Evolutionary conservation across 2,329 filamentous ascomycete species (phyloP).

Genomic region (Neofusicoccum sp.): DNA sequence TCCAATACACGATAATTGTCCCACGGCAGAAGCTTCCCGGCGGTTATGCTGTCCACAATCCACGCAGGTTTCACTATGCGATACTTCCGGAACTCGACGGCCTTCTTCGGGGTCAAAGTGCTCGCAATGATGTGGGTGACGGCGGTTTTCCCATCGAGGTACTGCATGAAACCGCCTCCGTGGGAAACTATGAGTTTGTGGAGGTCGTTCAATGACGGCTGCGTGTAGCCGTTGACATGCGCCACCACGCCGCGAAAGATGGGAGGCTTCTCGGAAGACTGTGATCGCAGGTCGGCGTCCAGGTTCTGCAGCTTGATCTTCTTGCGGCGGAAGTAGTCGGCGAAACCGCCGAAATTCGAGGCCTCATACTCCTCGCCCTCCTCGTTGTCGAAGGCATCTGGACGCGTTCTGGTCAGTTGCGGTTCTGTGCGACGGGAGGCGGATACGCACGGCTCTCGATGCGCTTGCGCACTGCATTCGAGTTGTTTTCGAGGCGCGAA

Average conservation of each 20-base stretch:
- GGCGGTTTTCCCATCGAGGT: constrained; percentile 89
- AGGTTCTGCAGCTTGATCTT: constrained; percentile 97
- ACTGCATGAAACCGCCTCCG: constrained; percentile 94
- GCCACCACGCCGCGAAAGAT: constrained; percentile 91
- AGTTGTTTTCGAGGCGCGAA: constrained; percentile 61
- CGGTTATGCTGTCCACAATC: constrained; percentile 85
- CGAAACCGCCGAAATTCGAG: constrained; percentile 84
- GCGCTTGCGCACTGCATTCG: constrained; percentile 59
- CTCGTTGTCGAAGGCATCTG: constrained; percentile 74
- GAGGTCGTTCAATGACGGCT: constrained; percentile 85
- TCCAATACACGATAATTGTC: constrained; percentile 78
- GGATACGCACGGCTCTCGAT: constrained; percentile 55
- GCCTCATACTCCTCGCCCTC: constrained; percentile 86
- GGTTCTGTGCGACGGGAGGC: not conserved
- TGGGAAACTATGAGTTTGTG: constrained; percentile 85
- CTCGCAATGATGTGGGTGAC: constrained; percentile 96
- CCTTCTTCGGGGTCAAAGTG: constrained; percentile 86
- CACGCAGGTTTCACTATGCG: constrained; percentile 92
- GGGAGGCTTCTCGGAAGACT: constrained; percentile 67
- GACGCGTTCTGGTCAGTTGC: constrained; percentile 17
- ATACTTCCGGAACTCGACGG: constrained; percentile 81
- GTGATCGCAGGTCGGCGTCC: constrained; percentile 74
- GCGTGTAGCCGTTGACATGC: constrained; percentile 93
- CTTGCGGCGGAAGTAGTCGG: constrained; percentile 91
- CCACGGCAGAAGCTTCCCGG: constrained; percentile 83